Conservation (phyloP, 2,329 filamentous ascomycete species). For the Epichloe baconii region DNA sequence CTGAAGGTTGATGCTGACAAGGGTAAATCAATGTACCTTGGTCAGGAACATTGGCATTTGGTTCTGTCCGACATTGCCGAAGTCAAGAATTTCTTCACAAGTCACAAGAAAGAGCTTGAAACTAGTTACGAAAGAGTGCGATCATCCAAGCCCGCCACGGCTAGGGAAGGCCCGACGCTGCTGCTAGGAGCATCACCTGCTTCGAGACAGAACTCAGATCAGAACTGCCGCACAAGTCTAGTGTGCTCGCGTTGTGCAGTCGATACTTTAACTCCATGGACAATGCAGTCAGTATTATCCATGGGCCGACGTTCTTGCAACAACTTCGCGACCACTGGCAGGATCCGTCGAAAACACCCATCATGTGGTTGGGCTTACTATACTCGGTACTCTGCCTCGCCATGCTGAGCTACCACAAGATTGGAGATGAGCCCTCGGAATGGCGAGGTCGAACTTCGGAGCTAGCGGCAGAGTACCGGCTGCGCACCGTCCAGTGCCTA, state of each 20-base stretch:
- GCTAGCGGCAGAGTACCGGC: constrained; percentile 49
- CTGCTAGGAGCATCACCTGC: constrained; percentile 63
- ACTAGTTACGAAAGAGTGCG: constrained; percentile 66
- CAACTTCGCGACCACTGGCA: constrained; percentile 55
- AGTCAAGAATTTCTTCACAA: constrained; percentile 79
- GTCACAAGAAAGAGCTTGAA: constrained; percentile 81
- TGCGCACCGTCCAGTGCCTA: constrained; percentile 66
- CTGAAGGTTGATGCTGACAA: constrained; percentile 70
- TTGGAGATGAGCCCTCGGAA: constrained; percentile 67
- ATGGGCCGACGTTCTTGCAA: constrained; percentile 74
- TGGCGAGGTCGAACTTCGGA: constrained; percentile 55
- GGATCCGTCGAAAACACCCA: constrained; percentile 55
- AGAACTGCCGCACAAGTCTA: constrained; percentile 67
- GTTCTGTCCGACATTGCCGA: constrained; percentile 75
- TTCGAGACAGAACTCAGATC: constrained; percentile 63
- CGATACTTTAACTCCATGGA: constrained; percentile 82
- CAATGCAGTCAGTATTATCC: constrained; percentile 59
- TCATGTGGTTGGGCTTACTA: constrained; percentile 68
- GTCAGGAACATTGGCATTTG: constrained; percentile 72
- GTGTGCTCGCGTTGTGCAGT: constrained; percentile 71
- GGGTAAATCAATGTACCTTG: constrained; percentile 68
- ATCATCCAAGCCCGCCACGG: constrained; percentile 47
- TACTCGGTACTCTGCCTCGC: constrained; percentile 67
- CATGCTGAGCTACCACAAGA: constrained; percentile 66
- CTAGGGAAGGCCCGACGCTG: constrained; percentile 58